Evolutionary conservation across 257 asterid genomes (phyloP).

Genomic region (Thymus quinquecostatus): DNA sequence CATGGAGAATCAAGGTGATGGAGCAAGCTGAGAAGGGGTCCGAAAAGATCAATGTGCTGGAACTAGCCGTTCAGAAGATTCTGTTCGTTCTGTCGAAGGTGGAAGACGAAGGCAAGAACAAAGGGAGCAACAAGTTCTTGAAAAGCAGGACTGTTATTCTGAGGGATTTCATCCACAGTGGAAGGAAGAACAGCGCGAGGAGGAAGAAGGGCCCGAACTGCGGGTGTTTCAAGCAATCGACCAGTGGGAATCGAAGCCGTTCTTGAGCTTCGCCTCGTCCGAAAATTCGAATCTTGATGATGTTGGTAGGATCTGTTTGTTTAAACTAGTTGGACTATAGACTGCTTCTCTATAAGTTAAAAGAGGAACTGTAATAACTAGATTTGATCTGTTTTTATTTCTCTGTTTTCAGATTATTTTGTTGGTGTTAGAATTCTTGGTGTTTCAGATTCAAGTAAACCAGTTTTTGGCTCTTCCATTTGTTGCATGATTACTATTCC

Average conservation of each 20-base stretch:
- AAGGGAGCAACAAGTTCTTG: conserved; percentile 57
- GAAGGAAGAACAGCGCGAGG: conserved; percentile 60
- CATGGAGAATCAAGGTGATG: conserved; percentile 50
- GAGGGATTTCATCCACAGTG: conserved; percentile 72
- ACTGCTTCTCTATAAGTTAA: conserved; percentile 15
- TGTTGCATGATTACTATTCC: too few relatives aligned
- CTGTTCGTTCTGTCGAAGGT: conserved; percentile 59
- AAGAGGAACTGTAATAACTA: conserved; percentile 32
- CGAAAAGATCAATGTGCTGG: conserved; percentile 62
- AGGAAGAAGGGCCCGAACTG: conserved; percentile 64
- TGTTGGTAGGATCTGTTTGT: conserved; percentile 30
- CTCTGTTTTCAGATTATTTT: conserved; percentile 1
- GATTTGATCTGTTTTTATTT: conserved; percentile 37
- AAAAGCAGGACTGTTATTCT: conserved; percentile 54
- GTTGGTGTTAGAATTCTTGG: conserved; percentile 8
- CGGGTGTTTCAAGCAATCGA: conserved; percentile 71
- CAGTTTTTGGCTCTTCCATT: too few relatives aligned
- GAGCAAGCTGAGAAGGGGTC: conserved; percentile 84
- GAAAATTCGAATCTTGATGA: conserved; percentile 26
- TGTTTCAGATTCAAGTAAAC: too few relatives aligned
- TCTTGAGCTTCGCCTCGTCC: conserved; percentile 23
- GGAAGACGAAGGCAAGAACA: conserved; percentile 72
- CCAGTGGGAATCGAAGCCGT: conserved; percentile 42
- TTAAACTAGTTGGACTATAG: conserved; percentile 31
- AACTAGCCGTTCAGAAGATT: conserved; percentile 73